phyloP scores from a whole-genome alignment of 75 land plant genomes.

The Azolla pinnata region DNA sequence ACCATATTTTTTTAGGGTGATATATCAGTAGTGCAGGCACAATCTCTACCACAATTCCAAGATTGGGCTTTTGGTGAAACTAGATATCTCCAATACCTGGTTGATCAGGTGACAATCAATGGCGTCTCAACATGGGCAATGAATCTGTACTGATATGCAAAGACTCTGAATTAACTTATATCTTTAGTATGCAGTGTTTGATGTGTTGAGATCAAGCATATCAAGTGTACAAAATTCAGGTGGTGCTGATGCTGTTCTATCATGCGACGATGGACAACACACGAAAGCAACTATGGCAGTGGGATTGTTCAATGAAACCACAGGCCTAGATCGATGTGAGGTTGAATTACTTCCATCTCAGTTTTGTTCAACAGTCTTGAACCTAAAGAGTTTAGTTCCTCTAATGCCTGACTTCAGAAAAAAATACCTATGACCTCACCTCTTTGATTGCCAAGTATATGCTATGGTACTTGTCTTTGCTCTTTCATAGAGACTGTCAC shows the following conservation, averaged over 20 bases:
- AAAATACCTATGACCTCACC: no score
- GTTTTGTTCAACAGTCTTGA: no score
- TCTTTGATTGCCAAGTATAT: no score
- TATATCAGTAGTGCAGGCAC: constrained; percentile 26
- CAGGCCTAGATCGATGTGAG: constrained; percentile 31
- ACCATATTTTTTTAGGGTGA: constrained; percentile 36
- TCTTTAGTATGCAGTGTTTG: constrained; percentile 23
- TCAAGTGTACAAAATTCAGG: constrained; percentile 15
- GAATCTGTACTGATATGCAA: no score
- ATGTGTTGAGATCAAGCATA: constrained; percentile 13
- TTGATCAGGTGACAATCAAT: constrained; percentile 46
- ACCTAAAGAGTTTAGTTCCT: no score
- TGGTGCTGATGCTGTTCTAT: not conserved
- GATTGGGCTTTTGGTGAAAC: constrained; percentile 29
- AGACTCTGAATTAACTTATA: no score
- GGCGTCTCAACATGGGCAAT: no score
- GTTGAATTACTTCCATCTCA: no score
- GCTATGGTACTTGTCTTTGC: no score
- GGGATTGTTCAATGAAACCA: constrained; percentile 14
- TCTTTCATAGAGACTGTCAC: no score
- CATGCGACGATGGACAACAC: constrained; percentile 1
- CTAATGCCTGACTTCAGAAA: no score
- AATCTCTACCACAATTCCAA: constrained; percentile 34
- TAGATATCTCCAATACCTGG: constrained; percentile 31
- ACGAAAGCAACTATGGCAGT: constrained; percentile 19